These are phyloP conservation scores for Tylopilus rubrobrunneus DNA, from an alignment of 768 basidiomycete species.

Conservation along the genomic window DNA sequence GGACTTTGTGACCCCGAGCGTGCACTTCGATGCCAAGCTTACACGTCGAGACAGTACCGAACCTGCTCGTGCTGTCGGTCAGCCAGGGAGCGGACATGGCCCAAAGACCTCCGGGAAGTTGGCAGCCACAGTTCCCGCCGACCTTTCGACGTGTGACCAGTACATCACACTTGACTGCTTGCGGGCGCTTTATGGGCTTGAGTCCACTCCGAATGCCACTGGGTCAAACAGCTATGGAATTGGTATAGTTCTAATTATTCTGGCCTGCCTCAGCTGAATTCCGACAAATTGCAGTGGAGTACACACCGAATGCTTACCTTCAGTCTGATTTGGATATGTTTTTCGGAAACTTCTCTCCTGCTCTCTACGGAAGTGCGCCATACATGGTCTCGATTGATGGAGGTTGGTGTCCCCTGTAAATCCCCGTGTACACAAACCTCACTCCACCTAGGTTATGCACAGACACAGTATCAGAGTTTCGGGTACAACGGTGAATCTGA, in stretches of 20 bases:
- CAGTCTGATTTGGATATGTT: not conserved
- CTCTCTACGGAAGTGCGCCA: conserved; percentile 21
- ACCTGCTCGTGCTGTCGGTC: conserved; percentile 14
- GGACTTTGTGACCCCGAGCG: conserved; percentile 32
- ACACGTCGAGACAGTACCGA: conserved; percentile 12
- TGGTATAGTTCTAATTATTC: not conserved
- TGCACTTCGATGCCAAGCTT: conserved; percentile 30
- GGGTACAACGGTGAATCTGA: conserved; percentile 30
- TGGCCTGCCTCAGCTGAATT: too few relatives aligned
- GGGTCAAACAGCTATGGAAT: not conserved
- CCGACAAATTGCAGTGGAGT: not conserved
- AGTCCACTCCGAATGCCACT: conserved; percentile 12
- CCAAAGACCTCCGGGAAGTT: too few relatives aligned
- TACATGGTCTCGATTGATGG: conserved; percentile 31
- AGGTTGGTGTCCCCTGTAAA: conserved; percentile 13
- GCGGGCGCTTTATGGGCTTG: conserved; percentile 27
- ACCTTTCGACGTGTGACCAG: conserved; percentile 16
- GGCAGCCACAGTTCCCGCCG: too few relatives aligned
- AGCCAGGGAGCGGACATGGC: not conserved
- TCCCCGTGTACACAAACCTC: not conserved
- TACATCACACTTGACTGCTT: conserved; percentile 24
- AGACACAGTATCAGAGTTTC: conserved; percentile 24
- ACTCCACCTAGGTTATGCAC: conserved; percentile 22
- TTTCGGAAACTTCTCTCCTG: too few relatives aligned
- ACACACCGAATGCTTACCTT: conserved; percentile 15